Evolutionary conservation across 257 asterid species (phyloP).

Genomic region (Salvia hispanica): DNA sequence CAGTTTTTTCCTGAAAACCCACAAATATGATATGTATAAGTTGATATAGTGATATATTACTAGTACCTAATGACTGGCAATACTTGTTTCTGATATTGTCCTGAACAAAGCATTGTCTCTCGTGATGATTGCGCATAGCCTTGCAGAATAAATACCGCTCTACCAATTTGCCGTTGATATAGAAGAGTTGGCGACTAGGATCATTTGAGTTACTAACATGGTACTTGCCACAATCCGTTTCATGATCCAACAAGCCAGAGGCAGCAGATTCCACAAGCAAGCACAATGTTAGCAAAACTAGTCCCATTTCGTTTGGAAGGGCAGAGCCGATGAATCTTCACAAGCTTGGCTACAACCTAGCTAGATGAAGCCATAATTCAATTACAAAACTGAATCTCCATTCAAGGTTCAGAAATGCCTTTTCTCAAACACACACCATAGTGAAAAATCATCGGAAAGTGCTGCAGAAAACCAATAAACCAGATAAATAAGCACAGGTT

Average conservation of each 20-base stretch:
- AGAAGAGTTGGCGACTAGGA: conserved; percentile 47
- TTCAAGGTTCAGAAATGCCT: conserved; percentile 20
- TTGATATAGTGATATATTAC: no score
- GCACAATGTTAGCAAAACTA: conserved; percentile 40
- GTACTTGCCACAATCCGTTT: conserved; percentile 55
- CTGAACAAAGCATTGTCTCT: conserved; percentile 46
- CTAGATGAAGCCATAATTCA: conserved; percentile 25
- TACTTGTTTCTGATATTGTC: conserved; percentile 39
- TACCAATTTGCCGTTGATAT: conserved; percentile 62
- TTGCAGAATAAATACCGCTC: conserved; percentile 61
- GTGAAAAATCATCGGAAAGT: conserved; percentile 5
- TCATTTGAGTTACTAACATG: conserved; percentile 45
- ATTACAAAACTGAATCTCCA: conserved; percentile 23
- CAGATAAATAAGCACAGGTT: conserved; percentile 5
- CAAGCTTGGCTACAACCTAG: conserved; percentile 25
- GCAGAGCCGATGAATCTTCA: conserved; percentile 36
- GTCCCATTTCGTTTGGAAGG: conserved; percentile 41
- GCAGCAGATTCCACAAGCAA: conserved; percentile 54
- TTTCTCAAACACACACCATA: conserved; percentile 27
- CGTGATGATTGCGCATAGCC: conserved; percentile 44
- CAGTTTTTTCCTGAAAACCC: not conserved
- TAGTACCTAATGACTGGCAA: conserved; percentile 69
- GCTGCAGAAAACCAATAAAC: conserved; percentile 31
- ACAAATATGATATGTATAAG: not conserved
- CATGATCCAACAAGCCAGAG: conserved; percentile 46